These are phyloP conservation scores for Neodidymelliopsis sp. DNA, from an alignment of 2,329 filamentous ascomycete species.

Conservation along the genomic window DNA sequence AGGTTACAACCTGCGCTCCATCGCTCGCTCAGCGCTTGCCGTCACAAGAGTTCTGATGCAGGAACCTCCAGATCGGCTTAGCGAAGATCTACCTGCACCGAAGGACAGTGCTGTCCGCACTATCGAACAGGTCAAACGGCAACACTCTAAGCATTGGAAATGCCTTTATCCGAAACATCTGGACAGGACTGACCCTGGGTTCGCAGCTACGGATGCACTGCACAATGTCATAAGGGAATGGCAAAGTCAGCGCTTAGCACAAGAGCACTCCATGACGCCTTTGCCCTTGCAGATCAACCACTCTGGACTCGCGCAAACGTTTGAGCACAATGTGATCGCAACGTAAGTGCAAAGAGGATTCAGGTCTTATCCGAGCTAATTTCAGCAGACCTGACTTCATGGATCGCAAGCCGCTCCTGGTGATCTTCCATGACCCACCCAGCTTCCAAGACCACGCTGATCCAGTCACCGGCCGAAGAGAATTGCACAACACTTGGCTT, in stretches of 20 bases:
- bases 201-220: slow-evolving; percentile 61
- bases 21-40: slow-evolving; percentile 89
- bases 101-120: slow-evolving; percentile 60
- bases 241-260: slow-evolving; percentile 74
- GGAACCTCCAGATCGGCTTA: slow-evolving; percentile 76
- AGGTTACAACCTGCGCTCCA: slow-evolving; percentile 92
- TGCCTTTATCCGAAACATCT: slow-evolving; percentile 76
- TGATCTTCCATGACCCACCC: slow-evolving; percentile 89
- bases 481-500: slow-evolving; percentile 86
- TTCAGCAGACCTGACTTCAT: slow-evolving; percentile 67
- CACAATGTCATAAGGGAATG: slow-evolving; percentile 82
- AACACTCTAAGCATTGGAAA: slow-evolving; percentile 79
- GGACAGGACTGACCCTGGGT: slow-evolving; percentile 38
- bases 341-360: slow-evolving; percentile 58
- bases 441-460: slow-evolving; percentile 53
- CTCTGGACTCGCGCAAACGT: slow-evolving; percentile 74
- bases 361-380: slow-evolving; percentile 12
- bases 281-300: slow-evolving; percentile 82
- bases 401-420: slow-evolving; percentile 71
- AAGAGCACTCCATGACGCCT: slow-evolving; percentile 78
- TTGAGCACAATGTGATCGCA: slow-evolving; percentile 85
- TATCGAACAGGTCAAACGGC: slow-evolving; percentile 64
- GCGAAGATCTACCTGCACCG: slow-evolving; percentile 55
- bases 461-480: slow-evolving; percentile 70
- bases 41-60: slow-evolving; percentile 95